A percentile compares a stretch with the other conserved stretches of the same genome.
Conservation (phyloP, 331 rosid species). For the Phaseolus coccineus region DNA sequence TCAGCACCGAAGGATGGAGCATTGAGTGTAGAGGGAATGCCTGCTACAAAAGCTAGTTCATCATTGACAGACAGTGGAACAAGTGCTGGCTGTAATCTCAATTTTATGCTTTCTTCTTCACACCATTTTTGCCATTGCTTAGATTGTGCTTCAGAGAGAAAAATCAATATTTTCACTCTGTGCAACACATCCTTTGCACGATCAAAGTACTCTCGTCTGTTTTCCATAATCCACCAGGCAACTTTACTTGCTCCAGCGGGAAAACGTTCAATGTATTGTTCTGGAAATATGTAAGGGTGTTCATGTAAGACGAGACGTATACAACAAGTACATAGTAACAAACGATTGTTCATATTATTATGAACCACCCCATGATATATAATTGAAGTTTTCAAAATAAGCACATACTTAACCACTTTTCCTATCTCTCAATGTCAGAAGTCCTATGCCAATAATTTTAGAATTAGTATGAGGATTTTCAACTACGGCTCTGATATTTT, state of each 20-base stretch:
- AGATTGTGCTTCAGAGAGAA: conserved; percentile 75
- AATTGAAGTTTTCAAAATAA: neutral
- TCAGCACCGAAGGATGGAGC: conserved; percentile 59
- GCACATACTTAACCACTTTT: neutral
- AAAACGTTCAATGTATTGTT: conserved; percentile 72
- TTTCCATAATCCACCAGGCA: conserved; percentile 98
- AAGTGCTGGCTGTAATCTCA: conserved; percentile 69
- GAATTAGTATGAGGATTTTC: neutral
- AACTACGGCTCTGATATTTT: neutral
- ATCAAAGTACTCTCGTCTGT: conserved; percentile 81
- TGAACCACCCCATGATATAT: neutral
- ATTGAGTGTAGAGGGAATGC: conserved; percentile 66
- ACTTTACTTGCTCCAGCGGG: conserved; percentile 85
- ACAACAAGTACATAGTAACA: neutral
- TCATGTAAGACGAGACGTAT: neutral
- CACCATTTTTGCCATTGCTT: conserved; percentile 83
- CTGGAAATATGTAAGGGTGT: conserved; percentile 48
- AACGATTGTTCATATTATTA: neutral
- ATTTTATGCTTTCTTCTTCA: conserved; percentile 70
- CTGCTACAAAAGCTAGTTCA: conserved; percentile 84
- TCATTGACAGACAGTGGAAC: conserved; percentile 82
- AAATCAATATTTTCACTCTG: conserved; percentile 69
- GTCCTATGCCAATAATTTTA: neutral
- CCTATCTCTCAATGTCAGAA: neutral
- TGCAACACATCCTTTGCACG: conserved; percentile 71